A percentile compares a stretch with the other conserved stretches of the same genome.
Conservation (phyloP, 2,329 filamentous ascomycete species). For the Pestalotiopsis fici region DNA sequence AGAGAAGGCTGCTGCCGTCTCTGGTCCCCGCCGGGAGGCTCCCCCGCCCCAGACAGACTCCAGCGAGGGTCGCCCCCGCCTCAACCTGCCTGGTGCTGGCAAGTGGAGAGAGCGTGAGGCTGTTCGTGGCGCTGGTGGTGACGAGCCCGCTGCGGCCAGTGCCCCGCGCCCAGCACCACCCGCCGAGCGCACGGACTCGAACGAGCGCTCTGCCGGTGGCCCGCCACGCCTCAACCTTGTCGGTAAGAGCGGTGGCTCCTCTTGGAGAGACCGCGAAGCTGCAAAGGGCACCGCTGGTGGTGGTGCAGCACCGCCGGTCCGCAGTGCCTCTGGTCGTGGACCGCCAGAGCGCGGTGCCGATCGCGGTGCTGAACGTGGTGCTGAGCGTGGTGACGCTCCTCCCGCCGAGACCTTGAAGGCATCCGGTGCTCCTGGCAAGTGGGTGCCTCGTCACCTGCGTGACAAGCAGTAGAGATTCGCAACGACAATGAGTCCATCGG, state of each 20-base stretch:
- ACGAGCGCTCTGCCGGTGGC: slow-evolving; percentile 39
- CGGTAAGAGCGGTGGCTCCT: slow-evolving; percentile 43
- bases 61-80: slow-evolving; percentile 20
- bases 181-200: slow-evolving; percentile 25
- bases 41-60: slow-evolving; percentile 37
- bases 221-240: slow-evolving; percentile 58
- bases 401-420: slow-evolving; percentile 51
- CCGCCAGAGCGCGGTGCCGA: slow-evolving; percentile 11
- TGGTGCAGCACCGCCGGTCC: slow-evolving; percentile 14
- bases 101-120: slow-evolving; percentile 45
- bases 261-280: slow-evolving; percentile 63
- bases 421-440: slow-evolving; percentile 58
- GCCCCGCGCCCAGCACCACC: slow-evolving; percentile 26
- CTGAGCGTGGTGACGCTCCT: slow-evolving; percentile 29
- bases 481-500: slow-evolving; percentile 17
- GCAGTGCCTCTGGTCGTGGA: slow-evolving; percentile 4
- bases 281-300: slow-evolving; percentile 39
- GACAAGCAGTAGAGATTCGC: slow-evolving; percentile 32
- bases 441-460: slow-evolving; percentile 52
- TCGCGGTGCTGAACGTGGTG: not conserved
- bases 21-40: slow-evolving; percentile 39
- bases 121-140: slow-evolving; percentile 24
- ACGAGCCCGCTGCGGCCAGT: slow-evolving; percentile 32
- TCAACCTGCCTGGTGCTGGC: slow-evolving; percentile 34
- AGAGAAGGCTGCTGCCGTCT: slow-evolving; percentile 56